These are phyloP conservation scores for Mimosa pudica DNA, from an alignment of 306 rosid species.

Conservation along the genomic window DNA sequence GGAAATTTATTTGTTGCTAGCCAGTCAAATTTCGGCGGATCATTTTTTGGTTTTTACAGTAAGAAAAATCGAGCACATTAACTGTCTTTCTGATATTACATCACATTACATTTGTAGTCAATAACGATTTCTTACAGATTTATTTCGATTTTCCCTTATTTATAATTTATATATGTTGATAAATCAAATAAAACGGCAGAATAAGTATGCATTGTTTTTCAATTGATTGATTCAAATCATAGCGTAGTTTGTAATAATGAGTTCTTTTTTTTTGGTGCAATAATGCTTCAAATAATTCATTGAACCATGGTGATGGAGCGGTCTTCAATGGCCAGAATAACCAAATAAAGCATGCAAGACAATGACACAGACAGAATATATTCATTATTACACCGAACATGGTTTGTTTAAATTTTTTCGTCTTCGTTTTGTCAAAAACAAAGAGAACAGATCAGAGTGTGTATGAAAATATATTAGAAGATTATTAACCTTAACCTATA, in stretches of 20 bases:
- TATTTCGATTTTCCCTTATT: no score
- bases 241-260: no score
- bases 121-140: no score
- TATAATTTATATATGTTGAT: no score
- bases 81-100: no score
- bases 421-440: background rate
- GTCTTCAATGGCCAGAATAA: background rate
- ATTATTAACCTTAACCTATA: no score
- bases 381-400: background rate
- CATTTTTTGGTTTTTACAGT: no score
- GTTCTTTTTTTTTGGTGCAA: background rate
- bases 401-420: background rate
- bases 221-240: no score
- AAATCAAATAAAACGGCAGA: background rate
- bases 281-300: conserved; percentile 6
- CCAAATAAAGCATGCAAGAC: background rate
- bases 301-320: background rate
- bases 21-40: background rate
- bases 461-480: no score
- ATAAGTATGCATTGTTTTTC: background rate
- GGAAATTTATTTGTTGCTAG: background rate
- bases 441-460: no score
- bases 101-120: no score
- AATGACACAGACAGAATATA: background rate
- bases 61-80: no score